These are phyloP conservation scores for Dothistroma septosporum DNA, from an alignment of 2,329 filamentous ascomycete species.

Conservation along the genomic window DNA sequence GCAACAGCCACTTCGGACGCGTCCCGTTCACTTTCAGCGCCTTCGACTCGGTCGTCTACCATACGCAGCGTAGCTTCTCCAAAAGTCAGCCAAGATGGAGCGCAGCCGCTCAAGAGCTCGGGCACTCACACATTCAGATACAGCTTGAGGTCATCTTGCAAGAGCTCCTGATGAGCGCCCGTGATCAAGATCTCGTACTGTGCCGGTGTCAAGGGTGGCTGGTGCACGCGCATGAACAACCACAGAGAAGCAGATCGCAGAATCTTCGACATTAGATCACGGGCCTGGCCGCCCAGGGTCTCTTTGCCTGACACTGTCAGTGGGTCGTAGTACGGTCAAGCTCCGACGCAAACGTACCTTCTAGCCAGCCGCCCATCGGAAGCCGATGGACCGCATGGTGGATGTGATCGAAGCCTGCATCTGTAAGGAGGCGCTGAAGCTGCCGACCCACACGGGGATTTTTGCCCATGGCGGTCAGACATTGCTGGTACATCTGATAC, in stretches of 20 bases:
- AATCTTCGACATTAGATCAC: constrained; percentile 15
- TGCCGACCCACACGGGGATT: constrained; percentile 8
- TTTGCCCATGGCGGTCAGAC: constrained; percentile 21
- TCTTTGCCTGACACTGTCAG: constrained; percentile 3
- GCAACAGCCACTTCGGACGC: neutral
- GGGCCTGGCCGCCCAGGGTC: constrained; percentile 6
- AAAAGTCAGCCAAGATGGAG: neutral
- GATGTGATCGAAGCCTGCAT: constrained; percentile 18
- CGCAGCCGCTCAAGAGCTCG: neutral
- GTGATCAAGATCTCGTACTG: constrained; percentile 17
- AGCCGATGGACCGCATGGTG: neutral
- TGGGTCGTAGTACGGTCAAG: constrained; percentile 1
- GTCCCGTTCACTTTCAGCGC: neutral
- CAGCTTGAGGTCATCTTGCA: constrained; percentile 14
- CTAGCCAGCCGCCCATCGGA: constrained; percentile 16
- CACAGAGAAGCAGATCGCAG: constrained; percentile 19
- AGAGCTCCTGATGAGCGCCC: constrained; percentile 19
- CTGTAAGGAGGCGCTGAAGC: neutral
- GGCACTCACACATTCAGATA: constrained; percentile 22
- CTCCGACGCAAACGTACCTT: neutral
- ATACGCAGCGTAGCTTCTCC: constrained; percentile 7
- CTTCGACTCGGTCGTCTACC: constrained; percentile 8
- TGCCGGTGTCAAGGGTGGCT: constrained; percentile 9
- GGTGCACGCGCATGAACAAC: constrained; percentile 13
- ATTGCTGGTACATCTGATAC: constrained; percentile 24